Evolutionary conservation across 768 basidiomycete species (phyloP).

Genomic region (Termitomyces sp.): DNA sequence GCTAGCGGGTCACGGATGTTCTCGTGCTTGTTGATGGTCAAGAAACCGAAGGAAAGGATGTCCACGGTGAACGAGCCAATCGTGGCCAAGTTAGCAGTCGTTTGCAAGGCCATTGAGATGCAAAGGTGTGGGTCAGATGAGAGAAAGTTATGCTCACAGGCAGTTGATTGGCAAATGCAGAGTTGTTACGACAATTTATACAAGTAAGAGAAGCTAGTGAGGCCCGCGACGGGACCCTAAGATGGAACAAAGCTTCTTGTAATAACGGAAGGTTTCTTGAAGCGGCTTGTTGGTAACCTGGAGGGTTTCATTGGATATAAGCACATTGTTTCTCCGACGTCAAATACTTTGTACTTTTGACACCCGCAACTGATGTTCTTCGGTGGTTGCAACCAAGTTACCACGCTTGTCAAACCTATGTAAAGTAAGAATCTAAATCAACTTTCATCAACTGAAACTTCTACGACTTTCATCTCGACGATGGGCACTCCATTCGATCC

Average conservation of each 20-base stretch:
- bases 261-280: neutral
- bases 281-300: neutral
- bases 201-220: no score
- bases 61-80: neutral
- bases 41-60: neutral
- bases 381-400: neutral
- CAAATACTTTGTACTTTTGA: no score
- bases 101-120: neutral
- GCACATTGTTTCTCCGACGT: no score
- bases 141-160: no score
- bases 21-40: neutral
- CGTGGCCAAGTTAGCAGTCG: neutral
- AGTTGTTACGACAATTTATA: neutral
- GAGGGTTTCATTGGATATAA: neutral
- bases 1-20: neutral
- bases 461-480: neutral
- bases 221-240: neutral
- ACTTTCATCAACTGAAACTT: no score
- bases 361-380: neutral
- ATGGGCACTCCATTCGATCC: neutral
- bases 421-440: neutral
- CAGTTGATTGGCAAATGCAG: neutral
- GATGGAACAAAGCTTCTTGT: neutral
- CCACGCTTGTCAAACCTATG: neutral
- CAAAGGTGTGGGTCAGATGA: neutral